phyloP scores from a whole-genome alignment of 2,329 filamentous ascomycete species.

The Hortaea sp. region DNA sequence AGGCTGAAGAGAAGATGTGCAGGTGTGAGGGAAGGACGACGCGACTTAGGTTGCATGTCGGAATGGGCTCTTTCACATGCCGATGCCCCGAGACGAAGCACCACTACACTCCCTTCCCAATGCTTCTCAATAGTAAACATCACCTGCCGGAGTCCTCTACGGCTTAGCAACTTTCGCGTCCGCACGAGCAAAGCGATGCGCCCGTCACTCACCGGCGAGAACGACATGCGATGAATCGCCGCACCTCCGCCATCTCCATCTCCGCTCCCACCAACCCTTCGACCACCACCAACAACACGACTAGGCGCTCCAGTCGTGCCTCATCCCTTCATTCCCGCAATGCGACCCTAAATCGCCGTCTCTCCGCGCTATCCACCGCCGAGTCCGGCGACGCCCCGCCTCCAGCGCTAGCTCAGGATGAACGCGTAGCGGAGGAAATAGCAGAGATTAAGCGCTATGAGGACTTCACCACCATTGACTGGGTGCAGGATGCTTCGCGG shows the following conservation, averaged over 20 bases:
- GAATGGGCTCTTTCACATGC: background rate
- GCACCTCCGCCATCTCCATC: slow-evolving; percentile 27
- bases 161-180: background rate
- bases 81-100: background rate
- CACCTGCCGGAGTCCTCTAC: background rate
- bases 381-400: slow-evolving; percentile 52
- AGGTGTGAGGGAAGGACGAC: background rate
- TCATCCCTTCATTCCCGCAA: slow-evolving; percentile 7
- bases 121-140: background rate
- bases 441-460: slow-evolving; percentile 95
- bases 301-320: slow-evolving; percentile 13
- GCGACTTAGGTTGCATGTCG: background rate
- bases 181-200: slow-evolving; percentile 16
- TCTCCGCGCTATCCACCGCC: slow-evolving; percentile 52
- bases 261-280: slow-evolving; percentile 6
- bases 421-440: slow-evolving; percentile 84
- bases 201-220: background rate
- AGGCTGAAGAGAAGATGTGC: background rate
- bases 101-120: background rate
- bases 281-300: background rate
- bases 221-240: slow-evolving; percentile 32
- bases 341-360: slow-evolving; percentile 49
- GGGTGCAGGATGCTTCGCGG: slow-evolving; percentile 93
- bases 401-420: slow-evolving; percentile 47
- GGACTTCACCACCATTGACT: slow-evolving; percentile 98